Percentiles rank a stretch among this genome's conserved stretches.
These are phyloP conservation scores for Eimeria tenella DNA, from an alignment of 169 alveolate genomes.

Conservation along the genomic window DNA sequence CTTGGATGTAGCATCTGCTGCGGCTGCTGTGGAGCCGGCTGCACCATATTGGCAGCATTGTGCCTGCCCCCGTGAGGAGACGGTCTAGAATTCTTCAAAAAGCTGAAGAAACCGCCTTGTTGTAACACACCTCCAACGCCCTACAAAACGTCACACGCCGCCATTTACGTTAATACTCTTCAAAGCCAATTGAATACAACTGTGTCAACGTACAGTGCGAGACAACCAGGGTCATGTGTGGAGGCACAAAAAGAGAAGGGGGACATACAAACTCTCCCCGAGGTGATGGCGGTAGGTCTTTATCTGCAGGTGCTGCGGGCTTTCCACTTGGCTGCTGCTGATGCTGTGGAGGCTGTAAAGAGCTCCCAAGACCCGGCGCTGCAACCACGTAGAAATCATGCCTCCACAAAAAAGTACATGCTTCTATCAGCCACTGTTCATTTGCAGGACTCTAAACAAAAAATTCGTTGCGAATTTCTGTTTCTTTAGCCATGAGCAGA, in stretches of 20 bases:
- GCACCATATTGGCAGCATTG: conserved; percentile 10
- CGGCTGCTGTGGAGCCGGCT: conserved; percentile 43
- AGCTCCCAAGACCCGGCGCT: conserved; percentile 57
- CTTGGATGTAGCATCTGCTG: conserved; percentile 46
- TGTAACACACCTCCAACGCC: conserved; percentile 65
- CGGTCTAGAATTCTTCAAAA: conserved; percentile 66
- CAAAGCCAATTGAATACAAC: background rate
- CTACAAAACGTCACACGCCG: background rate
- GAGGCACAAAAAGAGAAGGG: background rate
- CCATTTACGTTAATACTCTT: background rate
- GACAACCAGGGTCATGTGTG: background rate
- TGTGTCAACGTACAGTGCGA: background rate
- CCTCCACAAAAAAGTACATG: no score
- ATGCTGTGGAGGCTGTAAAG: conserved; percentile 24
- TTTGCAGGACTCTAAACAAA: no score
- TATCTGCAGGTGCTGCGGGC: conserved; percentile 47
- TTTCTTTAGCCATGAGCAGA: background rate
- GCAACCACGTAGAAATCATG: background rate
- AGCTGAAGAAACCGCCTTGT: conserved; percentile 77
- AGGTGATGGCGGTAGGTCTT: conserved; percentile 65
- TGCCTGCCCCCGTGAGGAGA: conserved; percentile 57
- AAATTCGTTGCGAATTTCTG: background rate
- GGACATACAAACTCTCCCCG: conserved; percentile 69
- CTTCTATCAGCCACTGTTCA: no score
- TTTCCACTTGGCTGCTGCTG: conserved; percentile 56